These are phyloP conservation scores for Monascus ruber DNA, from an alignment of 2,329 filamentous ascomycete species.

Conservation along the genomic window DNA sequence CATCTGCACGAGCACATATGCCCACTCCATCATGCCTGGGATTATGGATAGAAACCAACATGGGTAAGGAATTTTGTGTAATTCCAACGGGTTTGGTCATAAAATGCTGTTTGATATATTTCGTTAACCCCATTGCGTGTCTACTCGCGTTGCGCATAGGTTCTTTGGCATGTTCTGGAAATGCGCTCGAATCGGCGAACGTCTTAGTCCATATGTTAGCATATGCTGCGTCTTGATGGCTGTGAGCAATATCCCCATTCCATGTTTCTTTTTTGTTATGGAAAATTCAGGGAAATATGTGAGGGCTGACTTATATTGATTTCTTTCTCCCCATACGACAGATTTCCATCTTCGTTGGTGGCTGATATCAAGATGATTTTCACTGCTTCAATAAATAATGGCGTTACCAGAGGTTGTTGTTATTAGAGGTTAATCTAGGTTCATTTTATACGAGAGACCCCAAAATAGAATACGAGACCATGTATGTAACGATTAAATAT, in stretches of 20 bases:
- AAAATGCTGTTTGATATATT: not conserved
- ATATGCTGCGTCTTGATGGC: conserved; percentile 91
- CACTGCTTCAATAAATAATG: conserved; percentile 1
- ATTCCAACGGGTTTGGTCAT: not conserved
- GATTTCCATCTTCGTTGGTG: conserved; percentile 28
- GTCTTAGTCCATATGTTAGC: conserved; percentile 89
- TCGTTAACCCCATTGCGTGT: not conserved
- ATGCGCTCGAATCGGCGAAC: conserved; percentile 80
- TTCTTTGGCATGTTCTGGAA: conserved; percentile 91
- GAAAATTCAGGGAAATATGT: not conserved
- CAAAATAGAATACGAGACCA: not conserved
- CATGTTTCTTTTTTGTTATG: too few species aligned
- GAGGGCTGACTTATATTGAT: not conserved
- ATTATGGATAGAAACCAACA: conserved; percentile 90
- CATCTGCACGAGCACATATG: conserved; percentile 91
- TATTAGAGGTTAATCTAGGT: too few species aligned
- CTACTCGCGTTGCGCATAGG: conserved; percentile 29
- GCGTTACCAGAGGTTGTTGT: conserved; percentile 1
- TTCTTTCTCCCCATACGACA: conserved; percentile 2
- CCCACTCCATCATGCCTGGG: conserved; percentile 77
- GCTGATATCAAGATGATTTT: conserved; percentile 10
- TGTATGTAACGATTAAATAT: not conserved
- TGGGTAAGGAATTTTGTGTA: conserved; percentile 46
- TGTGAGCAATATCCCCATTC: conserved; percentile 40
- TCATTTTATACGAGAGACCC: too few species aligned